These are phyloP conservation scores for Keithomyces neogunnii DNA, from an alignment of 2,329 filamentous ascomycete genomes.

Conservation along the genomic window DNA sequence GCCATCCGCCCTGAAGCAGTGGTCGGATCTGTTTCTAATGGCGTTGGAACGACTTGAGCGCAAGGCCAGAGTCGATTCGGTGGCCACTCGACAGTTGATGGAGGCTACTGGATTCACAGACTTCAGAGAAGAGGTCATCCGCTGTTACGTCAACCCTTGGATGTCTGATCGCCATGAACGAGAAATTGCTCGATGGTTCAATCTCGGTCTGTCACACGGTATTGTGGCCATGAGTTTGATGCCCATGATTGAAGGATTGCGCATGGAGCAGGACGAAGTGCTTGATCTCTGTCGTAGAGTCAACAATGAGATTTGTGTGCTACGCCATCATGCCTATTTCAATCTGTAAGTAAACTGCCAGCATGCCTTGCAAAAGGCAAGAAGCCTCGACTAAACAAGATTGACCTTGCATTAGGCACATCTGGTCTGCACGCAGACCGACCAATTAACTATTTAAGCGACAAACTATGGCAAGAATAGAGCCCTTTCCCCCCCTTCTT, in stretches of 20 bases:
- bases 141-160: constrained; percentile 69
- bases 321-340: constrained; percentile 64
- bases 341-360: constrained; percentile 53
- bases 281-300: constrained; percentile 53
- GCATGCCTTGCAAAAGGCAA: not conserved
- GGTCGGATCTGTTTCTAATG: constrained; percentile 60
- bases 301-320: constrained; percentile 59
- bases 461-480: not conserved
- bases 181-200: constrained; percentile 74
- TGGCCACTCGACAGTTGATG: constrained; percentile 49
- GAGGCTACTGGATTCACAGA: constrained; percentile 70
- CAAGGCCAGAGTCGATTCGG: constrained; percentile 51
- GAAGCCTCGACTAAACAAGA: constrained; percentile 6
- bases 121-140: constrained; percentile 60
- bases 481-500: not conserved
- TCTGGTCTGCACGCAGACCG: constrained; percentile 15
- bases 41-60: constrained; percentile 59
- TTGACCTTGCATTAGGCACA: constrained; percentile 8
- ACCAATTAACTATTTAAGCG: not conserved
- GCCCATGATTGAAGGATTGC: constrained; percentile 50
- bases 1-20: constrained; percentile 52
- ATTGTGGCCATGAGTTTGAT: constrained; percentile 65
- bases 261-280: constrained; percentile 51
- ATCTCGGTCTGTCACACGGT: constrained; percentile 65
- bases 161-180: constrained; percentile 53